Conservation (phyloP, 331 rosid species). For the Quercus phellos region DNA sequence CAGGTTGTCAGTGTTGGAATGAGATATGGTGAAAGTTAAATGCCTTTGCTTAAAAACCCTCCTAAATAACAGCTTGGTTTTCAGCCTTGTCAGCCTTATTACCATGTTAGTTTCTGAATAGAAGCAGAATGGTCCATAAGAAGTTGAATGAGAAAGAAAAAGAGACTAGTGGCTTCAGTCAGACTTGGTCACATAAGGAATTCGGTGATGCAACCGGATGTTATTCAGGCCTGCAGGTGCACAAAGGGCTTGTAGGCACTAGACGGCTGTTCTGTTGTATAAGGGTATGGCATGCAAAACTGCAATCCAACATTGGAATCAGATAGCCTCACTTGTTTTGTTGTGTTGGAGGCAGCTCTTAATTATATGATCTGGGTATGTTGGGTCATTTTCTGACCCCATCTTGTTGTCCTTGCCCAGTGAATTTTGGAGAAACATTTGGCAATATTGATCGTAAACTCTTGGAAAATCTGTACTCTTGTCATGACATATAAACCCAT, state of each 20-base stretch:
- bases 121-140: conserved; percentile 8
- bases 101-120: conserved; percentile 17
- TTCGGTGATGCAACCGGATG: conserved; percentile 1
- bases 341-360: conserved; percentile 6
- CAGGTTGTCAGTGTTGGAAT: neutral
- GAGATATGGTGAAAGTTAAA: neutral
- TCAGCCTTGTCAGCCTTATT: conserved; percentile 8
- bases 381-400: neutral
- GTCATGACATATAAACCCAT: neutral
- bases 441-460: neutral
- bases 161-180: neutral
- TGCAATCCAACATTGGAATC: neutral
- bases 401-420: neutral
- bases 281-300: conserved; percentile 5
- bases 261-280: neutral
- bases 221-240: conserved; percentile 3
- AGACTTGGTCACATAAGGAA: neutral
- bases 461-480: neutral
- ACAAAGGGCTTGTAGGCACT: conserved; percentile 12
- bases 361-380: neutral
- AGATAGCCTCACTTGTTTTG: conserved; percentile 19
- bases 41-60: conserved; percentile 14
- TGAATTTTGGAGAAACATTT: neutral
- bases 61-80: conserved; percentile 14
- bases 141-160: neutral